phyloP scores from a whole-genome alignment of 768 basidiomycete genomes.

The Tulasnella sp. region DNA sequence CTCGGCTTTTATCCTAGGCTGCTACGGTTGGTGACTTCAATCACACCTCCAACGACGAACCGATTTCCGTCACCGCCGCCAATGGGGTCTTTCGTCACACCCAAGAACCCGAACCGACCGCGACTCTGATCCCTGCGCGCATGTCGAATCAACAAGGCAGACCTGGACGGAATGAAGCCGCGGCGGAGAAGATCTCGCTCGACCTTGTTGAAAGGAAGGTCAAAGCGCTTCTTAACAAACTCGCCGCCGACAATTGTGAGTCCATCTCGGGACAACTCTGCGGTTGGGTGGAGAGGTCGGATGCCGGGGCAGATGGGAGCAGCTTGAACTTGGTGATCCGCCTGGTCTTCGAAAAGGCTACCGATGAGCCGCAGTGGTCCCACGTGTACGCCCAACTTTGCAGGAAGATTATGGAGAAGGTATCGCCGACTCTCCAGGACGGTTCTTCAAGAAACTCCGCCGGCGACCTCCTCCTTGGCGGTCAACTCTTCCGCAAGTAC shows the following conservation, averaged over 20 bases:
- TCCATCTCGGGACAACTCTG: conserved; percentile 37
- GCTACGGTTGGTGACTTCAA: too few species aligned
- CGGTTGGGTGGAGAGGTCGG: conserved; percentile 35
- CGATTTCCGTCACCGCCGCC: background rate
- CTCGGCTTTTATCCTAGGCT: too few species aligned
- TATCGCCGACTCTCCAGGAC: conserved; percentile 30
- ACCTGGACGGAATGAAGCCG: conserved; percentile 19
- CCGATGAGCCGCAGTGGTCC: conserved; percentile 38
- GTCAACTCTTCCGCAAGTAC: conserved; percentile 36
- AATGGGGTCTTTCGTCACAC: background rate
- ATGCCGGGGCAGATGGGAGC: conserved; percentile 33
- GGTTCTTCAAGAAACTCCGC: conserved; percentile 25
- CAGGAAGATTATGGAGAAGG: conserved; percentile 28
- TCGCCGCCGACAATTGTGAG: conserved; percentile 36
- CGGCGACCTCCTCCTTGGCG: conserved; percentile 30
- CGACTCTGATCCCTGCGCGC: conserved; percentile 68
- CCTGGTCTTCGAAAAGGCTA: conserved; percentile 36
- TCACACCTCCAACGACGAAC: background rate
- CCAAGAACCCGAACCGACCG: conserved; percentile 46
- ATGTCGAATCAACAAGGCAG: conserved; percentile 75
- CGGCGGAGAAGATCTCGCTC: background rate
- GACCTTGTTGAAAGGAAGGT: conserved; percentile 39
- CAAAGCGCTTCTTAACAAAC: conserved; percentile 39
- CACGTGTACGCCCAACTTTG: conserved; percentile 37
- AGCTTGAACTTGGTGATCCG: conserved; percentile 36